phyloP scores from a whole-genome alignment of 1,284 basidiomycete genomes.

The Fistulinella cinereoalba region DNA sequence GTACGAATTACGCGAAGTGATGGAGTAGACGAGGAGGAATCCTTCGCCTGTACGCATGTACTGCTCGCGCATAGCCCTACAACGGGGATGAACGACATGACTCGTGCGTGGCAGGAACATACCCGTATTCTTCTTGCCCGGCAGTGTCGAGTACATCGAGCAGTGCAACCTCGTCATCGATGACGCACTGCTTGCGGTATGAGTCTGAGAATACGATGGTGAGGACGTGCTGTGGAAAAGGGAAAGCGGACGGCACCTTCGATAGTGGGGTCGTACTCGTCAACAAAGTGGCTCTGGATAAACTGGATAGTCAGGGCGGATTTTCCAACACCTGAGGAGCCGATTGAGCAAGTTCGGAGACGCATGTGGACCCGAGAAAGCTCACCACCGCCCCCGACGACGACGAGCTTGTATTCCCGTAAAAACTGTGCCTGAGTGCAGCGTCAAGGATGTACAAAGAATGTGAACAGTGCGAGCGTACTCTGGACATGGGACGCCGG shows the following conservation, averaged over 20 bases:
- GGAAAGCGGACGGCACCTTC: constrained; percentile 59
- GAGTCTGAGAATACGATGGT: constrained; percentile 57
- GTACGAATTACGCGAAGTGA: constrained; percentile 97
- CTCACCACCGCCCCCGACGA: constrained; percentile 95
- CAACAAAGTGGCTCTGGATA: constrained; percentile 96
- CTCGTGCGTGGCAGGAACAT: constrained; percentile 35
- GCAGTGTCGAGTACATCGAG: constrained; percentile 98
- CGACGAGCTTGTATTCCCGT: constrained; percentile 95
- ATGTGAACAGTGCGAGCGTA: constrained; percentile 4
- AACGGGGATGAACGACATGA: too few species aligned
- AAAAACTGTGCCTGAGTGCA: constrained; percentile 79
- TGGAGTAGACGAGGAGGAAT: constrained; percentile 98
- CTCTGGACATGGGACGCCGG: constrained; percentile 31
- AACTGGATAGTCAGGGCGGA: constrained; percentile 97
- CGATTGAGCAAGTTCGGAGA: too few species aligned
- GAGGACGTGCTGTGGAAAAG: constrained; percentile 2
- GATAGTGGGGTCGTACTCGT: constrained; percentile 98
- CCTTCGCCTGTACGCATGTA: constrained; percentile 99
- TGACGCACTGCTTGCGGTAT: constrained; percentile 93
- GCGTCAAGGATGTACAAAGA: not conserved
- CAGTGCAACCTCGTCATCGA: constrained; percentile 96
- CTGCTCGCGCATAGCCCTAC: constrained; percentile 97
- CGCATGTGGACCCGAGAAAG: too few species aligned
- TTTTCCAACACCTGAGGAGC: constrained; percentile 97
- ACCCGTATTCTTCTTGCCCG: constrained; percentile 99